These are phyloP conservation scores for Rhodotorula sp. DNA, from an alignment of 1,284 basidiomycete genomes.

Conservation along the genomic window DNA sequence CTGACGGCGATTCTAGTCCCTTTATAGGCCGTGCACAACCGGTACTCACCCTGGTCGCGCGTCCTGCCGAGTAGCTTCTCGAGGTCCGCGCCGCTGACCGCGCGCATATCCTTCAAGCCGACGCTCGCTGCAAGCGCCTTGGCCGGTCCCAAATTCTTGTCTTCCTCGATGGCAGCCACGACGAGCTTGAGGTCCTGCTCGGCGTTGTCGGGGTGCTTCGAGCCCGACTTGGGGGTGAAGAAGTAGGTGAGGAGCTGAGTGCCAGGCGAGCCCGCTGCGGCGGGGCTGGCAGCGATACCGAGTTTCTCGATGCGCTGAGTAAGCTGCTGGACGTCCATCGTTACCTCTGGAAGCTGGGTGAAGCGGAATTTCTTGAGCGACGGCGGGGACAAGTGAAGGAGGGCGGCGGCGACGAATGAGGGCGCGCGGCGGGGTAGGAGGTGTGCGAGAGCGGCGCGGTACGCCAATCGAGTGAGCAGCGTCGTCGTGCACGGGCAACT, in stretches of 20 bases:
- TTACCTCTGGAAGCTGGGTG: slow-evolving; percentile 10
- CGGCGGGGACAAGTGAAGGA: background rate
- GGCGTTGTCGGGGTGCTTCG: slow-evolving; percentile 35
- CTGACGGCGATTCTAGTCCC: background rate
- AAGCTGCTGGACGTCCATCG: slow-evolving; percentile 33
- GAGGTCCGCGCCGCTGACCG: slow-evolving; percentile 43
- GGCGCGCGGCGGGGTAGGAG: background rate
- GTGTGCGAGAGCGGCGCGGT: background rate
- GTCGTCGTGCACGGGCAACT: background rate
- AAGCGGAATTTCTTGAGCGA: slow-evolving; percentile 14
- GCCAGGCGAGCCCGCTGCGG: background rate
- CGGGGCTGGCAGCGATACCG: slow-evolving; percentile 12
- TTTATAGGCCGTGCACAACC: background rate
- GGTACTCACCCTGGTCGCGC: slow-evolving; percentile 39
- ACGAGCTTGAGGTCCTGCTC: slow-evolving; percentile 43
- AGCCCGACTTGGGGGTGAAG: slow-evolving; percentile 45
- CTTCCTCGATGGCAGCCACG: slow-evolving; percentile 42
- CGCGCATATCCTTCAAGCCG: slow-evolving; percentile 47
- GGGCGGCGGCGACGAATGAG: background rate
- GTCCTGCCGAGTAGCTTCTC: slow-evolving; percentile 40
- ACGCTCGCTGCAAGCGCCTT: slow-evolving; percentile 43
- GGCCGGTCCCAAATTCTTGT: slow-evolving; percentile 44
- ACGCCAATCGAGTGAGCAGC: slow-evolving; percentile 4
- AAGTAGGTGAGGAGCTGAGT: slow-evolving; percentile 32
- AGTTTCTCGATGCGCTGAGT: slow-evolving; percentile 25